Evolutionary conservation across 495 filamentous ascomycete species (phyloP).

Genomic region (Neurospora sp.): DNA sequence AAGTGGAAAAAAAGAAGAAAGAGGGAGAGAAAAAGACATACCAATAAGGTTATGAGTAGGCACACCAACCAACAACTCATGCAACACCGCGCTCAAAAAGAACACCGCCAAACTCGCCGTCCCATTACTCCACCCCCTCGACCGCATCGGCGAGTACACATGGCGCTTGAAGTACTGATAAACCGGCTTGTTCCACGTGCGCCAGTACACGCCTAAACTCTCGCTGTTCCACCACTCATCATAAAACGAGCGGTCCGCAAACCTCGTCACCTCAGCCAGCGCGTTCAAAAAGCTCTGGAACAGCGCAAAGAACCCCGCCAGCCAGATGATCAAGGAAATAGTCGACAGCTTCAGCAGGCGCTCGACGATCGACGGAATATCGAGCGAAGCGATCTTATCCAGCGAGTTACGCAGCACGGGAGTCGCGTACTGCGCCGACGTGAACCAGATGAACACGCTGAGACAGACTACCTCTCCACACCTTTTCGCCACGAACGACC

Average conservation of each 20-base stretch:
- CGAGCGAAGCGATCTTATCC: slow-evolving; percentile 70
- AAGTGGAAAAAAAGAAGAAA: neutral
- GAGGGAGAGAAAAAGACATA: slow-evolving; percentile 23
- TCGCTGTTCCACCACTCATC: slow-evolving; percentile 95
- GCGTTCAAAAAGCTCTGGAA: slow-evolving; percentile 89
- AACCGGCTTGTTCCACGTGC: slow-evolving; percentile 94
- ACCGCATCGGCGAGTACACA: slow-evolving; percentile 75
- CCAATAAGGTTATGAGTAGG: slow-evolving; percentile 93
- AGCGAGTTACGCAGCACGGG: slow-evolving; percentile 84
- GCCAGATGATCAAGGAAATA: slow-evolving; percentile 88
- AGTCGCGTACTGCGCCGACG: slow-evolving; percentile 83
- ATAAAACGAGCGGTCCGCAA: slow-evolving; percentile 92
- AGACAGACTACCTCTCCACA: slow-evolving; percentile 64
- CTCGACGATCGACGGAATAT: slow-evolving; percentile 75
- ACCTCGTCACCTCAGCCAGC: slow-evolving; percentile 78
- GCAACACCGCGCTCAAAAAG: slow-evolving; percentile 72
- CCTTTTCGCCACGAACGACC: slow-evolving; percentile 77
- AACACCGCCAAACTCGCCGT: slow-evolving; percentile 72
- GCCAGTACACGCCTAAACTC: slow-evolving; percentile 81
- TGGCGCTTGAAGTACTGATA: slow-evolving; percentile 93
- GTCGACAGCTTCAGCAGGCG: slow-evolving; percentile 90
- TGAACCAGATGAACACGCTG: slow-evolving; percentile 83
- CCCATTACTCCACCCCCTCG: slow-evolving; percentile 61
- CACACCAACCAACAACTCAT: slow-evolving; percentile 87
- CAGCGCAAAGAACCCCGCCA: slow-evolving; percentile 90